phyloP scores from a whole-genome alignment of 1,284 basidiomycete species.

The Apiotrichum mycotoxinovorans region DNA sequence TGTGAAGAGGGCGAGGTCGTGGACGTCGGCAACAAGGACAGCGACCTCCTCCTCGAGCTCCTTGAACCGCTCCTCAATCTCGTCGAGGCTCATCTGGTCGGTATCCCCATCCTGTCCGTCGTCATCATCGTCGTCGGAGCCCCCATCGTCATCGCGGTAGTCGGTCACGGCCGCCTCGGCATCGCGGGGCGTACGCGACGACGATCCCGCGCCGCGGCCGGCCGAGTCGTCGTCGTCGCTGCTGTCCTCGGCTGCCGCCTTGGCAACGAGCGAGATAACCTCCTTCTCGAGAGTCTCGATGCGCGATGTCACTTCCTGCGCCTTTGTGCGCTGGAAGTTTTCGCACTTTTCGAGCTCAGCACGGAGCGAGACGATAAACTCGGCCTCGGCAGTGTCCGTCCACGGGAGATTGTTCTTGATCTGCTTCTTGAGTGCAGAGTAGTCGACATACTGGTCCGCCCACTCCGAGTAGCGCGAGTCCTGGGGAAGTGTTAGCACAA shows the following conservation, averaged over 20 bases:
- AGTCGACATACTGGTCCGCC: slow-evolving; percentile 85
- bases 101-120: slow-evolving; percentile 51
- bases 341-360: slow-evolving; percentile 93
- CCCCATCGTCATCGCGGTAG: slow-evolving; percentile 57
- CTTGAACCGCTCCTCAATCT: slow-evolving; percentile 83
- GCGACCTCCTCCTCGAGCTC: slow-evolving; percentile 70
- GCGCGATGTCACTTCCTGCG: slow-evolving; percentile 72
- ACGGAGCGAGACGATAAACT: slow-evolving; percentile 75
- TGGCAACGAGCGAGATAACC: slow-evolving; percentile 67
- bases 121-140: slow-evolving; percentile 56
- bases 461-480: slow-evolving; percentile 83
- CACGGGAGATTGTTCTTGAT: slow-evolving; percentile 66
- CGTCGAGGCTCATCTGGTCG: slow-evolving; percentile 60
- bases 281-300: slow-evolving; percentile 76
- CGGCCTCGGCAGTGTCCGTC: slow-evolving; percentile 72
- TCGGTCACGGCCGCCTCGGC: slow-evolving; percentile 40
- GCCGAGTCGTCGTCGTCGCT: slow-evolving; percentile 49
- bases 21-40: slow-evolving; percentile 88
- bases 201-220: slow-evolving; percentile 6
- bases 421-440: slow-evolving; percentile 81
- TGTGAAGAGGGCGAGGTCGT: slow-evolving; percentile 90
- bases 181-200: slow-evolving; percentile 29
- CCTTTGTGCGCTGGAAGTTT: slow-evolving; percentile 90
- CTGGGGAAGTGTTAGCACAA: slow-evolving; percentile 50
- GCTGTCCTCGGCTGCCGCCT: slow-evolving; percentile 32